A percentile compares a stretch with the other conserved stretches of the same genome.
phyloP scores from a whole-genome alignment of 306 rosid species.

The Rosa rugosa region DNA sequence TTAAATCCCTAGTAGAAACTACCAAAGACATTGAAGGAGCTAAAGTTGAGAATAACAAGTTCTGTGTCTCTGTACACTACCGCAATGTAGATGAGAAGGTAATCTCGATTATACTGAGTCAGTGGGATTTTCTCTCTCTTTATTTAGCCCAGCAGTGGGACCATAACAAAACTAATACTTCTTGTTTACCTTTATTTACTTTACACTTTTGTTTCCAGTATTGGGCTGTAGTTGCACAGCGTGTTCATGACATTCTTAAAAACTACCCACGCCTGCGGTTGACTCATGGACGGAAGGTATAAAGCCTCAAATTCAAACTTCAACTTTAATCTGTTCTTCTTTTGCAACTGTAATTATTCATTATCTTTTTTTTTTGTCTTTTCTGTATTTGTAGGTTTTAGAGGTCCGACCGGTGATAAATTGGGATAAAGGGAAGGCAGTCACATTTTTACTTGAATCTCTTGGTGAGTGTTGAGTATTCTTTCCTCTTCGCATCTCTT shows the following conservation, averaged over 20 bases:
- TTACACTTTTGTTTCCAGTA: conserved; percentile 38
- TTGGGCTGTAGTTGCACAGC: conserved; percentile 66
- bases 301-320: not conserved
- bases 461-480: conserved; percentile 56
- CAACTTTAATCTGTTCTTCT: not conserved
- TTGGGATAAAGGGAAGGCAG: conserved; percentile 99
- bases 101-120: not conserved
- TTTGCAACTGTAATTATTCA: not conserved
- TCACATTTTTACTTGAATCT: conserved; percentile 86
- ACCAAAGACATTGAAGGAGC: conserved; percentile 75
- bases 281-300: conserved; percentile 95
- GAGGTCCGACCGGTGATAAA: conserved; percentile 88
- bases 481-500: not conserved
- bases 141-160: not conserved
- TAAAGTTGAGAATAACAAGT: conserved; percentile 78
- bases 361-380: not conserved
- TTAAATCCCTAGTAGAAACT: conserved; percentile 51
- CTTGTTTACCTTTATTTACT: not conserved
- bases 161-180: not conserved
- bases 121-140: not conserved
- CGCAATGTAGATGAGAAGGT: conserved; percentile 94
- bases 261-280: conserved; percentile 65
- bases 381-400: conserved; percentile 60
- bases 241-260: conserved; percentile 63
- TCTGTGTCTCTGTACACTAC: conserved; percentile 93